Evolutionary conservation across 306 rosid species (phyloP).

Genomic region (Malus asiatica): DNA sequence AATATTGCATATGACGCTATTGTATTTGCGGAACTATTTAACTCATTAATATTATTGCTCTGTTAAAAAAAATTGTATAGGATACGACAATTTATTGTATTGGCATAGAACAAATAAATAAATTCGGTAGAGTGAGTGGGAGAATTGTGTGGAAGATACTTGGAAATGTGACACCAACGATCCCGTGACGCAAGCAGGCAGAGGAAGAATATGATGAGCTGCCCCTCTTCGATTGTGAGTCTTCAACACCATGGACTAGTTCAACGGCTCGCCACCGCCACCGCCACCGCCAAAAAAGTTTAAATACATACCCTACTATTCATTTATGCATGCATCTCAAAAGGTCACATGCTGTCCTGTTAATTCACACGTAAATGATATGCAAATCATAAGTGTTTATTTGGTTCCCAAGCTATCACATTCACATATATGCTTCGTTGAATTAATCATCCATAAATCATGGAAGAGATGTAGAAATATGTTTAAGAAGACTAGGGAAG

Average conservation of each 20-base stretch:
- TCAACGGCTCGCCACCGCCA: neutral
- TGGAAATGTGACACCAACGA: slow-evolving; percentile 20
- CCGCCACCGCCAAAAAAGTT: neutral
- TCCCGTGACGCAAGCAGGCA: slow-evolving; percentile 15
- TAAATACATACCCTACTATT: neutral
- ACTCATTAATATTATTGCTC: too few species aligned
- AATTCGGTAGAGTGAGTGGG: neutral
- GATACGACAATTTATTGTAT: too few species aligned
- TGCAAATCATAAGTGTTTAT: too few species aligned
- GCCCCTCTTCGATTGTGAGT: neutral
- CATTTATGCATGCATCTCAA: neutral
- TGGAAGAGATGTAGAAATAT: neutral
- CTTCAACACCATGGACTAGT: neutral
- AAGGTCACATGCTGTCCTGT: too few species aligned
- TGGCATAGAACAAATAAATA: too few species aligned
- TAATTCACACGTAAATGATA: too few species aligned
- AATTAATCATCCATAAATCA: neutral
- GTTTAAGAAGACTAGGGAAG: too few species aligned
- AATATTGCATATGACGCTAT: too few species aligned
- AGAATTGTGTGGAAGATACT: neutral
- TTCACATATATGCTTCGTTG: neutral
- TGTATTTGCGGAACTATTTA: too few species aligned
- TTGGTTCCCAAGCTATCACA: neutral
- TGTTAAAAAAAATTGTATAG: too few species aligned
- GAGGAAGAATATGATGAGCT: neutral